These are phyloP conservation scores for Syncephalastrum racemosum DNA, from an alignment of 371 early-diverging fungal genomes.

Conservation along the genomic window DNA sequence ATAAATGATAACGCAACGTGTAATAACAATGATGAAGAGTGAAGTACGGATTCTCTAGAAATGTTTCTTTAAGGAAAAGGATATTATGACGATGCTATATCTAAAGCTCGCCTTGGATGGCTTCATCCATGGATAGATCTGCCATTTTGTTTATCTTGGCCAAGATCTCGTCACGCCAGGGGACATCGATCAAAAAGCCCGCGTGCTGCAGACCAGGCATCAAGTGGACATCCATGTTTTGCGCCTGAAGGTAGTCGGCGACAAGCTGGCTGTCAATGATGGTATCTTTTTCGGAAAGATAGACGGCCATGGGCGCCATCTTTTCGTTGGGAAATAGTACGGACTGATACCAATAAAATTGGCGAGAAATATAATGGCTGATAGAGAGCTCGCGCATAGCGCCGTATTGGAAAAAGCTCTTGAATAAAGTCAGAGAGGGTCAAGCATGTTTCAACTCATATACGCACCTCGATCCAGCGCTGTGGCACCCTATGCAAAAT, in stretches of 20 bases:
- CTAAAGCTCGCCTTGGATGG: background rate
- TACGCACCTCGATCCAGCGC: slow-evolving; percentile 44
- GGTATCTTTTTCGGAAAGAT: slow-evolving; percentile 47
- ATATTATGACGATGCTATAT: background rate
- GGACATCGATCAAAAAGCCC: slow-evolving; percentile 38
- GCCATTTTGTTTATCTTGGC: slow-evolving; percentile 25
- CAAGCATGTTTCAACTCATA: slow-evolving; percentile 4
- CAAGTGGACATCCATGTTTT: slow-evolving; percentile 22
- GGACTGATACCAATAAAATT: slow-evolving; percentile 63
- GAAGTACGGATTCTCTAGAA: no score
- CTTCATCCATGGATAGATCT: slow-evolving; percentile 27
- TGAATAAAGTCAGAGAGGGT: background rate
- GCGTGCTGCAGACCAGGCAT: slow-evolving; percentile 55
- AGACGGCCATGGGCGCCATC: slow-evolving; percentile 16
- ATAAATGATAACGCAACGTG: slow-evolving; percentile 1
- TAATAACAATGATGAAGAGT: no score
- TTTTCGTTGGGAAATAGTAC: slow-evolving; percentile 37
- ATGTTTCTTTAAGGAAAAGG: background rate
- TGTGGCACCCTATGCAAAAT: slow-evolving; percentile 64
- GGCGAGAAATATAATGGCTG: slow-evolving; percentile 60
- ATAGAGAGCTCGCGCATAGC: slow-evolving; percentile 66
- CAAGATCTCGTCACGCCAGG: slow-evolving; percentile 38
- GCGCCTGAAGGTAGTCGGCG: slow-evolving; percentile 27
- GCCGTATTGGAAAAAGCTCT: slow-evolving; percentile 54
- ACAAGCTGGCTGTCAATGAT: slow-evolving; percentile 42